Conservation (phyloP, 2,329 filamentous ascomycete genomes). For the Pestalotiopsis sp. region DNA sequence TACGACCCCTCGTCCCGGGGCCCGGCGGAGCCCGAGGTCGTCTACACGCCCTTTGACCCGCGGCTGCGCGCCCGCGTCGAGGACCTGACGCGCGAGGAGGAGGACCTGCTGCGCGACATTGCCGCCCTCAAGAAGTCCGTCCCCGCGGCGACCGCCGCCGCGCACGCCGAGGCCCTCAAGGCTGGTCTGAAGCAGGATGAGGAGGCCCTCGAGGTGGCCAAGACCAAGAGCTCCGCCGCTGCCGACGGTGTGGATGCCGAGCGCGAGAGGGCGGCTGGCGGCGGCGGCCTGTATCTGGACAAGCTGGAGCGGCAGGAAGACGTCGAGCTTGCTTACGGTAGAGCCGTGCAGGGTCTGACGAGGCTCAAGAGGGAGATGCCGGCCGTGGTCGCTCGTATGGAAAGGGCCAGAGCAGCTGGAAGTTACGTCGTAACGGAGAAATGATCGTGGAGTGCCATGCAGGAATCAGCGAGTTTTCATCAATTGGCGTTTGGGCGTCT, state of each 20-base stretch:
- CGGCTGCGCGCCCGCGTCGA: conserved; percentile 61
- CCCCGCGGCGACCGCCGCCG: conserved; percentile 44
- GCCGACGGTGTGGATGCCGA: conserved; percentile 20
- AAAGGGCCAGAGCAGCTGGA: conserved; percentile 61
- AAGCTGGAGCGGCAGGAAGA: conserved; percentile 46
- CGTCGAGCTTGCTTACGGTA: conserved; percentile 48
- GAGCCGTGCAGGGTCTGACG: conserved; percentile 52
- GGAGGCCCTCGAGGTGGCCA: conserved; percentile 35
- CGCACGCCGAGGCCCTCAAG: conserved; percentile 42
- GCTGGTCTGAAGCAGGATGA: conserved; percentile 49
- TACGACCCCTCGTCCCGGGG: conserved; percentile 15
- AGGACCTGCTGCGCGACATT: conserved; percentile 65
- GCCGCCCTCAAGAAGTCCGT: conserved; percentile 59
- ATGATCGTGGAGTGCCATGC: conserved; percentile 19
- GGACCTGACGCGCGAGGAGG: conserved; percentile 62
- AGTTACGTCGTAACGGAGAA: conserved; percentile 56
- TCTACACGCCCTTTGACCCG: conserved; percentile 62
- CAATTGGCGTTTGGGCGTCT: conserved; percentile 17
- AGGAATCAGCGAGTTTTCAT: background rate
- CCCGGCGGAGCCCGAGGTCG: conserved; percentile 35
- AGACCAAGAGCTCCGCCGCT: conserved; percentile 15
- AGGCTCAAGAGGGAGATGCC: conserved; percentile 62
- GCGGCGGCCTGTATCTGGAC: conserved; percentile 28
- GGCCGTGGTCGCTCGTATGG: conserved; percentile 64
- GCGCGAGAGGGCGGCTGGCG: conserved; percentile 20